Conservation (phyloP, 345 rosid species). For the Lumnitzera littorea region DNA sequence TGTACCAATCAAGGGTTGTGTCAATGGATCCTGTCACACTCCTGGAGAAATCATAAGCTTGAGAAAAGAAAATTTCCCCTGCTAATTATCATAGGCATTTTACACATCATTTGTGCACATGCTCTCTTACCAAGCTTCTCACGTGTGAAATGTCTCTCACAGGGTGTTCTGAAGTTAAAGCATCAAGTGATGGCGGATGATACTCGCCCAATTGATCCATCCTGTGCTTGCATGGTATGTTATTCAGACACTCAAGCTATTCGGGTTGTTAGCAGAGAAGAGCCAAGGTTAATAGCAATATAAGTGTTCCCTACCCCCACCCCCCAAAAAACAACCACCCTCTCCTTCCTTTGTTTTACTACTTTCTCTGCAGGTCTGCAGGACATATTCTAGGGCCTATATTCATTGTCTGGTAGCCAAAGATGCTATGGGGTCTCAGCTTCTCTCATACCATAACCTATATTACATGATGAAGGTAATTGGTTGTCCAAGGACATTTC, state of each 20-base stretch:
- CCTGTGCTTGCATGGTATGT: constrained; percentile 65
- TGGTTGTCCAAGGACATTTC: too few relatives aligned
- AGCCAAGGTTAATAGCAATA: not conserved
- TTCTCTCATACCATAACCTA: constrained; percentile 69
- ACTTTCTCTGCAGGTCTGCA: constrained; percentile 52
- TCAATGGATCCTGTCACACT: too few relatives aligned
- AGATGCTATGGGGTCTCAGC: constrained; percentile 85
- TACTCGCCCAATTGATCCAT: constrained; percentile 60
- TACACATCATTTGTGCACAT: too few relatives aligned
- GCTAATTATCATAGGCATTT: too few relatives aligned
- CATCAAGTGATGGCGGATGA: constrained; percentile 60
- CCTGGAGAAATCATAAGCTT: too few relatives aligned
- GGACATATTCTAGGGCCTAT: constrained; percentile 65
- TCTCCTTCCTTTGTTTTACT: not conserved
- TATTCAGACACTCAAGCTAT: not conserved
- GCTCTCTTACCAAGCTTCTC: not conserved
- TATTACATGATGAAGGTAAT: constrained; percentile 60
- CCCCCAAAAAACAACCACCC: too few relatives aligned
- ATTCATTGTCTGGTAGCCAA: constrained; percentile 66
- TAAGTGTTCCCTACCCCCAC: not conserved
- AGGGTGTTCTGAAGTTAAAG: constrained; percentile 72
- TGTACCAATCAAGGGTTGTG: too few relatives aligned
- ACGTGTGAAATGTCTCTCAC: constrained; percentile 11
- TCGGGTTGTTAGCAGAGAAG: not conserved
- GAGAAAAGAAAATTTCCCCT: too few relatives aligned